Conservation (phyloP, 2,329 filamentous ascomycete genomes). For the Monascus ruber region DNA sequence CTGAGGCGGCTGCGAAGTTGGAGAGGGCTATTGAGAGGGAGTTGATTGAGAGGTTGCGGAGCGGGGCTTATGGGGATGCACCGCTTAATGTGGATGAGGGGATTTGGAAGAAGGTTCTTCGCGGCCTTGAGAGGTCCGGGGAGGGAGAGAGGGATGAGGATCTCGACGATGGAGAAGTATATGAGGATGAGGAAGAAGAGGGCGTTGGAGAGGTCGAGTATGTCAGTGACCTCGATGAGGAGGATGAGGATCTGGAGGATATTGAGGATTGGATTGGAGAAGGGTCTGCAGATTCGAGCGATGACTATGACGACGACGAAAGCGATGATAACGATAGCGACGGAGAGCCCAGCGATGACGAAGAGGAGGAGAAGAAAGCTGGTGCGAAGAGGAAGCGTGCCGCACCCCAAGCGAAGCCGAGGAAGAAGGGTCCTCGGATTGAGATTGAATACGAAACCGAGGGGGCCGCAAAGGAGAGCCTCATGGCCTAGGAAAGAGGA, state of each 20-base stretch:
- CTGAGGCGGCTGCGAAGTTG: conserved; percentile 77
- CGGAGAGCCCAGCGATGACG: conserved; percentile 41
- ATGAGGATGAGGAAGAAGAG: conserved; percentile 62
- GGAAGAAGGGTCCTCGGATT: conserved; percentile 53
- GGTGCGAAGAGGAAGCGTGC: conserved; percentile 47
- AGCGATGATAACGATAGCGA: conserved; percentile 48
- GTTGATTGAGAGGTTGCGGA: conserved; percentile 78
- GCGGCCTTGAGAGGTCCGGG: conserved; percentile 76
- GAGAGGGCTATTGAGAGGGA: conserved; percentile 93
- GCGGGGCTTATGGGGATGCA: conserved; percentile 87
- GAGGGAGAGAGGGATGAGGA: conserved; percentile 77
- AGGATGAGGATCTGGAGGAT: conserved; percentile 70
- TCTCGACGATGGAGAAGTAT: conserved; percentile 73
- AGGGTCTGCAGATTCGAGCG: conserved; percentile 44
- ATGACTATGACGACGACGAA: conserved; percentile 23
- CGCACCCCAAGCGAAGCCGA: conserved; percentile 41
- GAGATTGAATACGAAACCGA: conserved; percentile 74
- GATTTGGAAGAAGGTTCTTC: conserved; percentile 95
- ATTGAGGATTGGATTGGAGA: conserved; percentile 93
- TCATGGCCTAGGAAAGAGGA: conserved; percentile 26
- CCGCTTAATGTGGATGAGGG: conserved; percentile 89
- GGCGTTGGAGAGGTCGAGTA: conserved; percentile 77
- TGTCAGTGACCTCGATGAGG: conserved; percentile 75
- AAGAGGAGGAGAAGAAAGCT: conserved; percentile 39
- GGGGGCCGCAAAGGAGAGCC: conserved; percentile 42